Conservation (phyloP, 257 asterid genomes). For the Perilla frutescens region DNA sequence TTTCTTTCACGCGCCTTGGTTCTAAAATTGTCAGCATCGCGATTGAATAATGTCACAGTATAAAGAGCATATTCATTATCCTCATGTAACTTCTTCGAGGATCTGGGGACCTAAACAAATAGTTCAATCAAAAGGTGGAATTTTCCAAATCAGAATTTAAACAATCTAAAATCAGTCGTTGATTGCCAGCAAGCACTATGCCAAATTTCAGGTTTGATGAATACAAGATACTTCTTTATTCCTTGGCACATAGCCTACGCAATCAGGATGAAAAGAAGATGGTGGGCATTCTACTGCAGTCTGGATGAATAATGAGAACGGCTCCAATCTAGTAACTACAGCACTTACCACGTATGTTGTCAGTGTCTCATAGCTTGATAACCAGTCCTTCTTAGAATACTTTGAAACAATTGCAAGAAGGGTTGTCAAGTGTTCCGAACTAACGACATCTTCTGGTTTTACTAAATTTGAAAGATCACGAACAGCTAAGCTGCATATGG, state of each 20-base stretch:
- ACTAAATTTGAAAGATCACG: slow-evolving; percentile 91
- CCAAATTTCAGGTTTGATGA: slow-evolving; percentile 24
- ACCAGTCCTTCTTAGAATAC: slow-evolving; percentile 94
- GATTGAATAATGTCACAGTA: slow-evolving; percentile 77
- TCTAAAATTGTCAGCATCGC: slow-evolving; percentile 94
- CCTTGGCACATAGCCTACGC: slow-evolving; percentile 1
- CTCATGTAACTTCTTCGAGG: slow-evolving; percentile 87
- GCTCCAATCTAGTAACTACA: slow-evolving; percentile 17
- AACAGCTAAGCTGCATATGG: slow-evolving; percentile 76
- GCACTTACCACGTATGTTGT: slow-evolving; percentile 78
- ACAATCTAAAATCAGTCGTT: background rate
- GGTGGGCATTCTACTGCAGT: background rate
- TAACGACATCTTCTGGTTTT: slow-evolving; percentile 69
- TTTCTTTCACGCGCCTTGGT: slow-evolving; percentile 79
- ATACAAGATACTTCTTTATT: slow-evolving; percentile 15
- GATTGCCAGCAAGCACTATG: slow-evolving; percentile 13
- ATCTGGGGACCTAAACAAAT: slow-evolving; percentile 84
- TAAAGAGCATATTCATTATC: slow-evolving; percentile 86
- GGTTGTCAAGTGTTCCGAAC: slow-evolving; percentile 80
- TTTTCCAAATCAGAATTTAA: slow-evolving; percentile 23
- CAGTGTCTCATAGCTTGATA: slow-evolving; percentile 82
- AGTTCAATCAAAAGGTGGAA: slow-evolving; percentile 40
- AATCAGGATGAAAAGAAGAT: background rate
- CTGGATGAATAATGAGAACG: slow-evolving; percentile 22
- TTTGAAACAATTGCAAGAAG: slow-evolving; percentile 74